Evolutionary conservation across 495 filamentous ascomycete genomes (phyloP).

Genomic region (Achaetomiella virescens): DNA sequence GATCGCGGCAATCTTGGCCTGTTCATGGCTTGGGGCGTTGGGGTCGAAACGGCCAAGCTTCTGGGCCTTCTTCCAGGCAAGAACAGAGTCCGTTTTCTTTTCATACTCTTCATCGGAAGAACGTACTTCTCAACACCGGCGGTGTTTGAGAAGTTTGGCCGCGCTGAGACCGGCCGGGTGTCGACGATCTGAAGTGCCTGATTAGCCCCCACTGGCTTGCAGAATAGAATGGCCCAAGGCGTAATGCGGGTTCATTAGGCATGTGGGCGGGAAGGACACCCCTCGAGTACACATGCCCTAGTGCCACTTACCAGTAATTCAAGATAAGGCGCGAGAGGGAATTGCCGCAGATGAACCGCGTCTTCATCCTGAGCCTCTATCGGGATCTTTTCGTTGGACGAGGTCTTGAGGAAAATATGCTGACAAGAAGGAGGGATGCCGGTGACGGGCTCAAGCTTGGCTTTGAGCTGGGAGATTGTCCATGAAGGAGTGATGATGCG

Average conservation of each 20-base stretch:
- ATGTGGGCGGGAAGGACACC: no score
- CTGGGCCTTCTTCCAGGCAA: slow-evolving; percentile 87
- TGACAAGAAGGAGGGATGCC: slow-evolving; percentile 81
- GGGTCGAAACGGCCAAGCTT: slow-evolving; percentile 95
- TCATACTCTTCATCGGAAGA: slow-evolving; percentile 75
- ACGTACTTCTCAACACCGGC: slow-evolving; percentile 80
- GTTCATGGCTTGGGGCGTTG: slow-evolving; percentile 61
- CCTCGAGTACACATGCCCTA: not conserved
- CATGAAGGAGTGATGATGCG: slow-evolving; percentile 89
- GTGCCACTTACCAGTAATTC: slow-evolving; percentile 61
- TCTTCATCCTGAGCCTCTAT: slow-evolving; percentile 66
- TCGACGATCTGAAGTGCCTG: slow-evolving; percentile 60
- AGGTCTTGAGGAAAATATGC: slow-evolving; percentile 58
- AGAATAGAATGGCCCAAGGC: no score
- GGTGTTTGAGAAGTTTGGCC: slow-evolving; percentile 70
- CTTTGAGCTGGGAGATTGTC: slow-evolving; percentile 79
- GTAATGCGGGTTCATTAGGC: no score
- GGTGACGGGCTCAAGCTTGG: slow-evolving; percentile 88
- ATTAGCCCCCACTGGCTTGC: not conserved
- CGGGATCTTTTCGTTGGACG: slow-evolving; percentile 46
- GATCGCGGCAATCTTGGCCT: slow-evolving; percentile 61
- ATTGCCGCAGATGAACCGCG: slow-evolving; percentile 51
- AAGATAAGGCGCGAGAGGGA: slow-evolving; percentile 62
- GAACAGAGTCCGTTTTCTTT: slow-evolving; percentile 73
- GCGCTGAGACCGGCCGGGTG: slow-evolving; percentile 62